Percentiles rank a stretch among this genome's conserved stretches.
phyloP scores from a whole-genome alignment of 1,284 basidiomycete species.

The Peniophora sp. region DNA sequence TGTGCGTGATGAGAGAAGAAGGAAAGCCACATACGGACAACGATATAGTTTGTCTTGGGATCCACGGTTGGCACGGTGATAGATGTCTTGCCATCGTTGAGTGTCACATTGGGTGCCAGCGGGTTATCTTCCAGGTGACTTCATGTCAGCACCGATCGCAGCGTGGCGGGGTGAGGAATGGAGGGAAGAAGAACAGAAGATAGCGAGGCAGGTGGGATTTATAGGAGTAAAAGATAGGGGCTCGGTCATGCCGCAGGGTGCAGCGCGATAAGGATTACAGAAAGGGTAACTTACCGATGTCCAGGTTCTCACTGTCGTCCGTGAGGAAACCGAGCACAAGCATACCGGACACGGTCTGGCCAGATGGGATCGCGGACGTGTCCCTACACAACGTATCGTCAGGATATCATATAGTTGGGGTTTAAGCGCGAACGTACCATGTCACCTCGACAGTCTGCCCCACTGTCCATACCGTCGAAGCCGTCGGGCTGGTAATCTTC shows the following conservation, averaged over 20 bases:
- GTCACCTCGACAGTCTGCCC: neutral
- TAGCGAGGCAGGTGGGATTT: neutral
- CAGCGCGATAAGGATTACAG: neutral
- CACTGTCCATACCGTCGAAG: neutral
- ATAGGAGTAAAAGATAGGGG: neutral
- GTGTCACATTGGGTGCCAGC: conserved; percentile 26
- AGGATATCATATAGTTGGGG: conserved; percentile 12
- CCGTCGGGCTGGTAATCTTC: conserved; percentile 30
- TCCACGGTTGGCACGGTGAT: conserved; percentile 26
- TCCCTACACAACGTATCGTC: conserved; percentile 15
- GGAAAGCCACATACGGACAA: conserved; percentile 26
- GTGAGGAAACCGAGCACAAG: conserved; percentile 9
- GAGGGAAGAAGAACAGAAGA: neutral
- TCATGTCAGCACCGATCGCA: neutral
- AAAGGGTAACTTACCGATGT: conserved; percentile 24
- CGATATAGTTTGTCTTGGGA: conserved; percentile 24
- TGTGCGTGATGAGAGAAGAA: neutral
- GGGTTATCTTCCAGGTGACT: conserved; percentile 21
- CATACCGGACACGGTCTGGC: conserved; percentile 32
- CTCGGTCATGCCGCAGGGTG: neutral
- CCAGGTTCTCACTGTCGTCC: conserved; percentile 30
- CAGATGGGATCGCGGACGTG: conserved; percentile 23
- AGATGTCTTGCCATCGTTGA: conserved; percentile 21
- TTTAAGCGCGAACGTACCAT: conserved; percentile 3
- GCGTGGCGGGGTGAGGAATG: neutral